Conservation (phyloP, 805 yeast species). For the Lipomyces oligophaga region DNA sequence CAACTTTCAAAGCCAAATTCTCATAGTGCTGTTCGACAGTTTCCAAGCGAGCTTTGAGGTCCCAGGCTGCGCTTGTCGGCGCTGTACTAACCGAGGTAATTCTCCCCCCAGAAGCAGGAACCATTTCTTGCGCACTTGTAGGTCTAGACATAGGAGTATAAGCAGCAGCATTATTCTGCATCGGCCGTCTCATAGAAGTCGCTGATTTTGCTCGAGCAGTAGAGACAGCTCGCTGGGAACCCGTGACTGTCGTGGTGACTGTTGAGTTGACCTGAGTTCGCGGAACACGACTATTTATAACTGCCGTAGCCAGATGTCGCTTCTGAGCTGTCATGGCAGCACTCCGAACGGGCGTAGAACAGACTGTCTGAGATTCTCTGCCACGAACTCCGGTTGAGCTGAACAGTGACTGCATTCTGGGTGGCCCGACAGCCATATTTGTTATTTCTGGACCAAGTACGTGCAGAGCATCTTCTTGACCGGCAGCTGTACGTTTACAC, state of each 20-base stretch:
- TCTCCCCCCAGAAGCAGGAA: background rate
- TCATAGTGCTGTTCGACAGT: constrained; percentile 16
- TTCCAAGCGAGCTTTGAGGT: constrained; percentile 23
- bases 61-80: constrained; percentile 11
- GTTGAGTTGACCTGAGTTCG: too few relatives aligned
- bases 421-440: constrained; percentile 15
- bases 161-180: too few relatives aligned
- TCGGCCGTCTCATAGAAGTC: constrained; percentile 6
- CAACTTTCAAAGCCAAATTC: constrained; percentile 1
- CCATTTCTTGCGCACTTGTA: constrained; percentile 11
- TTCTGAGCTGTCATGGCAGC: too few relatives aligned
- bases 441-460: constrained; percentile 10
- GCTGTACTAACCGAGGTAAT: constrained; percentile 14
- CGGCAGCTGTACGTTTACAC: background rate
- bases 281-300: too few relatives aligned
- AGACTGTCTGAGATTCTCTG: too few relatives aligned
- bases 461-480: background rate
- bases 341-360: too few relatives aligned
- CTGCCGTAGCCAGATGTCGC: too few relatives aligned
- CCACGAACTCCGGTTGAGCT: too few relatives aligned
- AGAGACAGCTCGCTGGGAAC: too few relatives aligned
- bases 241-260: constrained; percentile 10
- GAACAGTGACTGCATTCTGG: too few relatives aligned
- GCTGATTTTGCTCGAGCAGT: constrained; percentile 19
- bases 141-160: constrained; percentile 6